Percentiles rank a stretch among this genome's conserved stretches.
Conservation (phyloP, 345 rosid genomes). For the Aegle marmelos region DNA sequence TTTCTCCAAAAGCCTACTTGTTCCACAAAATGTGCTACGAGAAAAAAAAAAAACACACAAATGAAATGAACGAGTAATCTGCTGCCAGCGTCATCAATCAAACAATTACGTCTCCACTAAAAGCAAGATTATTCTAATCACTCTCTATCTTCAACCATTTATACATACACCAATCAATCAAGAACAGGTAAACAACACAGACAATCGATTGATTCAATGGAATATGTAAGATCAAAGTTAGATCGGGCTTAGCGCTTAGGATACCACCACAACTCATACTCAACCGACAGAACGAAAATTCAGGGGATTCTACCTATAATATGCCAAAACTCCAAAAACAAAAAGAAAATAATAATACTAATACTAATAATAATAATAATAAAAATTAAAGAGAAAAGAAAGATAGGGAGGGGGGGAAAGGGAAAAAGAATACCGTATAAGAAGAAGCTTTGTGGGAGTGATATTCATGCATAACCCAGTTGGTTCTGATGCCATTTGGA, state of each 20-base stretch:
- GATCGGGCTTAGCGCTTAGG: too few relatives aligned
- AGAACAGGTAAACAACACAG: neutral
- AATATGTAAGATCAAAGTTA: too few relatives aligned
- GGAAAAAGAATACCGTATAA: conserved; percentile 10
- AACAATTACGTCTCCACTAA: neutral
- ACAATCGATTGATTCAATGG: too few relatives aligned
- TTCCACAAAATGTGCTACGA: neutral
- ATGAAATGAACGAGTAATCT: neutral
- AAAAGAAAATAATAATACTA: neutral
- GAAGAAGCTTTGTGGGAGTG: neutral
- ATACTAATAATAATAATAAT: too few relatives aligned
- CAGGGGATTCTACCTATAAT: neutral
- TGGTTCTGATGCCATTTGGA: neutral
- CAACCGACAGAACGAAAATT: too few relatives aligned
- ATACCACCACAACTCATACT: too few relatives aligned
- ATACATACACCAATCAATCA: neutral
- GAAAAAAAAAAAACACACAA: neutral
- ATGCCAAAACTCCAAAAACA: neutral
- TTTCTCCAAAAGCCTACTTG: too few relatives aligned
- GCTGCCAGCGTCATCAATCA: neutral
- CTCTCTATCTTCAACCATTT: neutral
- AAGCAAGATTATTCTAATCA: neutral
- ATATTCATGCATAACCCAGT: conserved; percentile 32
- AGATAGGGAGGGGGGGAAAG: too few relatives aligned
- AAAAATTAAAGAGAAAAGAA: too few relatives aligned